Base-by-base conservation (phyloP, 2,329 filamentous ascomycete genomes). In the Aspergillus vadensis region DNA sequence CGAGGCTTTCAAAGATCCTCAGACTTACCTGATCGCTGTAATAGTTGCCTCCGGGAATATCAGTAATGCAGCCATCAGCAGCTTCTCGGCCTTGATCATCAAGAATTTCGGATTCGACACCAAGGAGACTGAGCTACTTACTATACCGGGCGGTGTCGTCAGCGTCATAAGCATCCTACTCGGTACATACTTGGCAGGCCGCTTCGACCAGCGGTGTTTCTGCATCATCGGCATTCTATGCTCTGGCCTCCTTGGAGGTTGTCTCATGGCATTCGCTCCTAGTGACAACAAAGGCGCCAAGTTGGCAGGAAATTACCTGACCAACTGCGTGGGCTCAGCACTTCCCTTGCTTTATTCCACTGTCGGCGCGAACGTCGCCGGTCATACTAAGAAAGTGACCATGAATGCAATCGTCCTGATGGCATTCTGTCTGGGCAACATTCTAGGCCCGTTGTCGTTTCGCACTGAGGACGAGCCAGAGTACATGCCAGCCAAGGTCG, bases 311-410 rank as follows among this genome's bases (percentile, higher is more conserved):
- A 76, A 77, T 58, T 80, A 80, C 61, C 69, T 81, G 25, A 76
- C 74, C 23, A 76, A 79, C 59, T 70, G 72, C 2, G 74, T 77
- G 30, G 75, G 77, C 6, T 72, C 75, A 1, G 66, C 74, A 2
- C 67, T 80, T 17, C 79, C 77, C 43, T 59, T 80, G 14, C 63
- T 79, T 49, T 76, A 77, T 32, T 74, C 75, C 1, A 72, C 76
- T 60, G 77, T 80, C 15, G 75, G 78, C 0, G 76, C 71, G 15
- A 83, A 83, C 59, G 72, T 79, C 2, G 79, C 78, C 5, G 80
- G 81, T 0, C 79, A 83, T 58, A 81, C 80, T 2, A 83, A 83
- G 70, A 82, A 82, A 61, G 78, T 81, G 23, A 80, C 79, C 1
- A 76, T 79, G 51, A 81, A 80, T 43, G 80, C 80, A 0, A 65